A percentile compares a stretch with the other conserved stretches of the same genome.
phyloP scores from a whole-genome alignment of 148 eudicot genomes.

The Rhododendron griersonianum region DNA sequence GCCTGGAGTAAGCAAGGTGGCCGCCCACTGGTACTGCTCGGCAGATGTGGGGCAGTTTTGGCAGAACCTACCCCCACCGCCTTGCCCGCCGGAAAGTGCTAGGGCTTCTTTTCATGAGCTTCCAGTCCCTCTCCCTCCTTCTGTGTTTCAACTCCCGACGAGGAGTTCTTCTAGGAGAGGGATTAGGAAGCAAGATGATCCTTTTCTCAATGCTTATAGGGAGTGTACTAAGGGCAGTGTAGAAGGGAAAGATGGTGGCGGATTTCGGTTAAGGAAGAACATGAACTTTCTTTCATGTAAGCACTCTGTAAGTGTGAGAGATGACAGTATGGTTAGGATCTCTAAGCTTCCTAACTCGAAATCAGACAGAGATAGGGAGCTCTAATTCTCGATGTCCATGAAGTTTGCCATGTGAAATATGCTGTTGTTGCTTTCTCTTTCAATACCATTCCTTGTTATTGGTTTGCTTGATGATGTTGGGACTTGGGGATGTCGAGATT shows the following conservation, averaged over 20 bases:
- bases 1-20: slow-evolving; percentile 36
- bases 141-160: background rate
- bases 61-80: background rate
- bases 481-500: background rate
- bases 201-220: slow-evolving; percentile 34
- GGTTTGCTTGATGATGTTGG: slow-evolving; percentile 1
- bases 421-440: background rate
- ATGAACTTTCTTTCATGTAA: slow-evolving; percentile 9
- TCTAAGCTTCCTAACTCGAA: background rate
- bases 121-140: slow-evolving; percentile 29
- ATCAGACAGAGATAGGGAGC: no score
- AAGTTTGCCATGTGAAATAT: background rate
- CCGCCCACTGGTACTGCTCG: background rate
- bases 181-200: slow-evolving; percentile 18
- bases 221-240: slow-evolving; percentile 16
- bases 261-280: background rate
- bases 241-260: background rate
- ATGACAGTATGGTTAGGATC: slow-evolving; percentile 8
- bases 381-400: background rate
- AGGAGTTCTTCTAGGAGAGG: slow-evolving; percentile 16
- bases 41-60: background rate
- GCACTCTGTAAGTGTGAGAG: slow-evolving; percentile 1
- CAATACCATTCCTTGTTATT: background rate
- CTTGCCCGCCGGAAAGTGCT: background rate
- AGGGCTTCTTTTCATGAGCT: slow-evolving; percentile 2